These are phyloP conservation scores for Epithele typhae DNA, from an alignment of 768 basidiomycete genomes.

Conservation along the genomic window DNA sequence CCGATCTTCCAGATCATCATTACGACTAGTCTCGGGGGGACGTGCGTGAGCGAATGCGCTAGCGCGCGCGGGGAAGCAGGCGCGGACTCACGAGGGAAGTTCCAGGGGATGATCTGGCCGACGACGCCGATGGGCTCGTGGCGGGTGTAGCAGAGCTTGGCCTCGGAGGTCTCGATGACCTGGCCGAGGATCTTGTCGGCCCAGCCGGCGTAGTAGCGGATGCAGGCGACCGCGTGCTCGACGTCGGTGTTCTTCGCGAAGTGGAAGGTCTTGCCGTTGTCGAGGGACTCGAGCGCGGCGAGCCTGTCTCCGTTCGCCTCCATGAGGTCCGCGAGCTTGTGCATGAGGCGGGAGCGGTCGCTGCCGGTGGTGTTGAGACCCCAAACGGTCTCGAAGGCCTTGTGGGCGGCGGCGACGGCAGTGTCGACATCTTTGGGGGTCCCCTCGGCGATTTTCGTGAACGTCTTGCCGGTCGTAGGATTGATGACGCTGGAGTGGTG, in stretches of 20 bases:
- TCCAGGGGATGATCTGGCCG: conserved; percentile 66
- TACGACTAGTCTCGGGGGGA: too few species aligned
- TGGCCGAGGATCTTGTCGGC: conserved; percentile 82
- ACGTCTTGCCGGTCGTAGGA: conserved; percentile 59
- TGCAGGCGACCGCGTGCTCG: conserved; percentile 37
- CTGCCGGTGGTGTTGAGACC: conserved; percentile 55
- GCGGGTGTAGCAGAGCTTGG: conserved; percentile 53
- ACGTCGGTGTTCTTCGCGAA: conserved; percentile 50
- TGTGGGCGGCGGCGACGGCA: conserved; percentile 67
- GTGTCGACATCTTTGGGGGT: conserved; percentile 68
- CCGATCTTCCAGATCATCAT: conserved; percentile 62
- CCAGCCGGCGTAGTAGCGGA: conserved; percentile 87
- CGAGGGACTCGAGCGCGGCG: conserved; percentile 69
- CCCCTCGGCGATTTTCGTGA: conserved; percentile 55
- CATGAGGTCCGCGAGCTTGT: conserved; percentile 61
- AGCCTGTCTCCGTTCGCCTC: conserved; percentile 59
- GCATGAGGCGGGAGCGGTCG: conserved; percentile 50
- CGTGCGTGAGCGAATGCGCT: not conserved
- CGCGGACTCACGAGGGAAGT: conserved; percentile 42
- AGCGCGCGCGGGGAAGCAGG: not conserved
- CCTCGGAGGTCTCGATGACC: conserved; percentile 56
- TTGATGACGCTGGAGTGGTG: conserved; percentile 47
- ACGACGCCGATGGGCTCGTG: conserved; percentile 60
- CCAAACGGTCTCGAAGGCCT: conserved; percentile 64
- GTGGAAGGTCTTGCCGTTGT: conserved; percentile 59